These are phyloP conservation scores for Geopyxis carbonaria DNA, from an alignment of 495 filamentous ascomycete species.

Conservation along the genomic window DNA sequence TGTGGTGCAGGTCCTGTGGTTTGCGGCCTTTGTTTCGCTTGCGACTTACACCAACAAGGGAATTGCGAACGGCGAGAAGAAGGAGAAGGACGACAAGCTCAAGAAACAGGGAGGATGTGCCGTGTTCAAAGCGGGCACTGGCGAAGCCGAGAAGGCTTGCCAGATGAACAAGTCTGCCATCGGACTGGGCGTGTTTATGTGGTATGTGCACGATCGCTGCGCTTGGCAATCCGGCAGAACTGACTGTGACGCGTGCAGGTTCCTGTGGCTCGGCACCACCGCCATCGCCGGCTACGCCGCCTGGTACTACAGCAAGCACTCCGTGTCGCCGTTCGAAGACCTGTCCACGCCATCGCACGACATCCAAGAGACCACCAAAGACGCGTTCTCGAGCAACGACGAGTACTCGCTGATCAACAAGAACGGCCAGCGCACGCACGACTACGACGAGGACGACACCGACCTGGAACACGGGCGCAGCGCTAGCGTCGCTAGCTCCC, in stretches of 20 bases:
- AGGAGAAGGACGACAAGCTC: slow-evolving; percentile 20
- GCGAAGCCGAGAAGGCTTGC: slow-evolving; percentile 34
- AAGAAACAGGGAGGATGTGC: slow-evolving; percentile 17
- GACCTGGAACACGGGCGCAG: slow-evolving; percentile 14
- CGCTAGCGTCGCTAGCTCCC: slow-evolving; percentile 7
- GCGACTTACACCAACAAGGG: slow-evolving; percentile 44
- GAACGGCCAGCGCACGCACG: background rate
- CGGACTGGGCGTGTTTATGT: slow-evolving; percentile 64
- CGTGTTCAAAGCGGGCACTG: slow-evolving; percentile 16
- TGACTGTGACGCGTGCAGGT: slow-evolving; percentile 32
- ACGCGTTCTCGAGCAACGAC: slow-evolving; percentile 25
- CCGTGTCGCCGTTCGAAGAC: slow-evolving; percentile 28
- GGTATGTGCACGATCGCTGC: slow-evolving; percentile 36
- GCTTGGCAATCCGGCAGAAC: background rate
- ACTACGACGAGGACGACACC: slow-evolving; percentile 15
- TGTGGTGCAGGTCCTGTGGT: slow-evolving; percentile 47
- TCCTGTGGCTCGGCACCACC: slow-evolving; percentile 56
- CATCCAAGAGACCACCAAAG: slow-evolving; percentile 24
- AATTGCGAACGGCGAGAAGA: slow-evolving; percentile 20
- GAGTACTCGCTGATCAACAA: slow-evolving; percentile 24
- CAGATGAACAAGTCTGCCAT: slow-evolving; percentile 57
- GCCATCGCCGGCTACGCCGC: slow-evolving; percentile 62
- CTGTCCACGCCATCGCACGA: slow-evolving; percentile 11
- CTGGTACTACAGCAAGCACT: slow-evolving; percentile 60
- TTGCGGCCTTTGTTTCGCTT: slow-evolving; percentile 62